A percentile compares a stretch with the other conserved stretches of the same genome.
These are phyloP conservation scores for Rubroshorea leprosula DNA, from an alignment of 345 rosid species.

Conservation along the genomic window DNA sequence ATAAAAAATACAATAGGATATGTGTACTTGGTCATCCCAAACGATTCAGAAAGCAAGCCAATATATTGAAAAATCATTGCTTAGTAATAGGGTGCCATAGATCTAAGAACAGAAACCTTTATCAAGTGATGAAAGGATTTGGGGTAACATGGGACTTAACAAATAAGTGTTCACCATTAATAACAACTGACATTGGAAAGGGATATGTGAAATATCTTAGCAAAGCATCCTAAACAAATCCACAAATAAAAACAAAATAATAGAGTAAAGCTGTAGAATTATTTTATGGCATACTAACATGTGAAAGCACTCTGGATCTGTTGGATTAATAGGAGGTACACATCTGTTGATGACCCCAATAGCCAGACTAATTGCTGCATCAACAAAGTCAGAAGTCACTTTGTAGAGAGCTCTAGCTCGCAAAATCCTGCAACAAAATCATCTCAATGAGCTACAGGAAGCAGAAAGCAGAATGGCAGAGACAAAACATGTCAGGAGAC, in stretches of 20 bases:
- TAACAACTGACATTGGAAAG: too few relatives aligned
- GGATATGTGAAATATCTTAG: too few relatives aligned
- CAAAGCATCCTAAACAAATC: background rate
- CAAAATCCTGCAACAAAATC: constrained; percentile 65
- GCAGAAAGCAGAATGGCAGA: background rate
- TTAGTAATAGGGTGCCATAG: too few relatives aligned
- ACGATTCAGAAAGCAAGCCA: too few relatives aligned
- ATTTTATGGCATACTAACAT: constrained; percentile 66
- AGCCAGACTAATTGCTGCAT: constrained; percentile 90
- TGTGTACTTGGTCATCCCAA: too few relatives aligned
- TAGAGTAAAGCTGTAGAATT: too few relatives aligned
- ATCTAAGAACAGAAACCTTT: too few relatives aligned
- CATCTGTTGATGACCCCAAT: constrained; percentile 95
- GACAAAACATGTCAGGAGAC: background rate
- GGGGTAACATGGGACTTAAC: too few relatives aligned
- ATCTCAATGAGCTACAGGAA: constrained; percentile 7
- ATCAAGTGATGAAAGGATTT: too few relatives aligned
- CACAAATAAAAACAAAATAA: background rate
- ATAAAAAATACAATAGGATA: too few relatives aligned
- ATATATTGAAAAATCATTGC: too few relatives aligned
- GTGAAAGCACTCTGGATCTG: constrained; percentile 99
- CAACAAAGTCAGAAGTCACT: constrained; percentile 98
- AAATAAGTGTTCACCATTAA: too few relatives aligned
- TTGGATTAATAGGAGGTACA: constrained; percentile 97
- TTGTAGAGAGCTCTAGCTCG: constrained; percentile 97